Evolutionary conservation across 2,329 filamentous ascomycete genomes (phyloP), one percentile per base, ranked within the genome.

Genomic region (Calonectria henricotiae): DNA sequence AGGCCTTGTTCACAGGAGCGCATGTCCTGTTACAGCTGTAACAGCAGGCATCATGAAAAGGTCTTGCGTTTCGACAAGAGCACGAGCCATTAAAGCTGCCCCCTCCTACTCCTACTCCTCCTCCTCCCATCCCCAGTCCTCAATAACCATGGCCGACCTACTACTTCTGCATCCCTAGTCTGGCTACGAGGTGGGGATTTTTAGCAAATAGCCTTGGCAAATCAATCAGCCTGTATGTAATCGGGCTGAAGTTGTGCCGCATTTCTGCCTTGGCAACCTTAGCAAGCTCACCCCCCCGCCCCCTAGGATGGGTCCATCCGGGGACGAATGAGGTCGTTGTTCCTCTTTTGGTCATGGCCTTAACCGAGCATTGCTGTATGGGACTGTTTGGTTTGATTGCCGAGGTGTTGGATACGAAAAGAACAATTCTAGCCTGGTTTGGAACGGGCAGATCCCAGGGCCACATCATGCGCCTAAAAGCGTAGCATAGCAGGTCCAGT

Each of bases 211-310:
- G 51, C 46, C 65, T 67, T 61, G 51, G 46, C 37, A 46, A 62
- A 44, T 35, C 41, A 51, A 49, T 62, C 41, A 44, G 58, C 51
- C 49, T 39, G 39, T 44, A 55, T 25, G n/a, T 47, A 41, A 60
- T 27, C 51, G 37, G 62, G 32, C 17, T 27, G 43, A 66, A 20
- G 15, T 30, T 66, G 51, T 46, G 58, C 65, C 65, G 65, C 46
- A 55, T 32, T 25, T 20, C 41, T 66, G 32, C 64, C 25, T 61
- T 63, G 15, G 17, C 11, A 39, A 39, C 23, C 51, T 30, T 7
- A 44, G 30, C 63, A 46, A 30, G 27, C 9, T 4, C n/a, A 11
- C 37, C 17, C 23, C 32, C 5, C 5, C 32, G 5, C 32, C 32
- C 32, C 32, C 32, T 6, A 35, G 49, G 46, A 51, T 27, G 23